Percentiles rank a stretch among this genome's conserved stretches.
These are phyloP conservation scores for Xylariaceae sp. DNA, from an alignment of 2,329 filamentous ascomycete genomes.

Conservation along the genomic window DNA sequence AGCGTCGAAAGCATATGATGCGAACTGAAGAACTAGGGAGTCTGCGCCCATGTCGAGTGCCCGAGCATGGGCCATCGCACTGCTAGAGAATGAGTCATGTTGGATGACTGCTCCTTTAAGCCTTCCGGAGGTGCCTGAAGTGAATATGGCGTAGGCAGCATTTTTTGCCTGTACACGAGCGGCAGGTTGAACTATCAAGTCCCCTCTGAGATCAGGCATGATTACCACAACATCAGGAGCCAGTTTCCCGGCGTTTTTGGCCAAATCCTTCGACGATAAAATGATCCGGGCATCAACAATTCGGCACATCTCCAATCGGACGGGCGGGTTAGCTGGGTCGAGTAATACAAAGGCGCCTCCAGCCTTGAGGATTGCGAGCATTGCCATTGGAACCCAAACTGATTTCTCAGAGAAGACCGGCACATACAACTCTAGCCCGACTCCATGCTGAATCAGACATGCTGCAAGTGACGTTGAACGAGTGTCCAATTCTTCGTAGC, in stretches of 20 bases:
- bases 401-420: conserved; percentile 16
- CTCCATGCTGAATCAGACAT: neutral
- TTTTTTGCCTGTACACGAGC: conserved; percentile 4
- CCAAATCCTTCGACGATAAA: neutral
- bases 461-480: conserved; percentile 15
- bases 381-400: conserved; percentile 14
- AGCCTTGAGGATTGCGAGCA: conserved; percentile 26
- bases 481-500: conserved; percentile 20
- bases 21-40: conserved; percentile 7
- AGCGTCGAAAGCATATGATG: conserved; percentile 7
- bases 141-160: conserved; percentile 41
- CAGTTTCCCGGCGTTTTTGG: neutral
- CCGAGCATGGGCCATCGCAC: conserved; percentile 3
- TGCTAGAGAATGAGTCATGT: conserved; percentile 5
- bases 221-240: neutral
- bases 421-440: conserved; percentile 7
- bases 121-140: conserved; percentile 35
- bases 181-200: neutral
- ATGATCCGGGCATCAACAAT: neutral
- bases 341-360: conserved; percentile 29
- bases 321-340: conserved; percentile 22
- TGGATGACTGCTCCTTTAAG: conserved; percentile 8
- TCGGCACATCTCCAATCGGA: neutral
- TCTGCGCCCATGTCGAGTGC: conserved; percentile 4
- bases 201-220: neutral